phyloP scores from a whole-genome alignment of 352 stramenopile genomes.

The Phytophthora megakarya region DNA sequence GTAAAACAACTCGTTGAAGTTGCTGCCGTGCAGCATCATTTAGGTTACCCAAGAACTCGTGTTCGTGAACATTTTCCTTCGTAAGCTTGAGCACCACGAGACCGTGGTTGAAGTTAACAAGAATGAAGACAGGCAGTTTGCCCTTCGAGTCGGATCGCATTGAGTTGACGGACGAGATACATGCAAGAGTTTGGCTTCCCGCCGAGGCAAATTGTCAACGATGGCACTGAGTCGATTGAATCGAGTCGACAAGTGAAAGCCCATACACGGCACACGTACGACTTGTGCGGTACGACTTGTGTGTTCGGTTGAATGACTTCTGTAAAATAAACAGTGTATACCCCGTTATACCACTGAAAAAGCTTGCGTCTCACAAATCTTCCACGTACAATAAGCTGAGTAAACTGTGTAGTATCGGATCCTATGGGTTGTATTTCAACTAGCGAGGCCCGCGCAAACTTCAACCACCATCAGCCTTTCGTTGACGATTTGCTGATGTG shows the following conservation, averaged over 20 bases:
- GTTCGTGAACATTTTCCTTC: background rate
- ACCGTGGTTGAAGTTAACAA: constrained; percentile 35
- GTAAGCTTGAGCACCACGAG: background rate
- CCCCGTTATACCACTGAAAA: constrained; percentile 2
- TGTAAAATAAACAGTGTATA: constrained; percentile 2
- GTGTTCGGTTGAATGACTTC: no score
- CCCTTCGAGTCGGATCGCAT: constrained; percentile 4
- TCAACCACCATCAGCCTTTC: constrained; percentile 31
- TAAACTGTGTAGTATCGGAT: no score
- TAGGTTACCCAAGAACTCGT: no score
- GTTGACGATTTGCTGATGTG: constrained; percentile 27
- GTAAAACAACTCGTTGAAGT: no score
- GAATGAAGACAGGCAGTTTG: constrained; percentile 9
- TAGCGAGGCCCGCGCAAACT: constrained; percentile 19
- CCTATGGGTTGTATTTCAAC: constrained; percentile 17
- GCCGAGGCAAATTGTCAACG: no score
- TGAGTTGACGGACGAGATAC: no score
- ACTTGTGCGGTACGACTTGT: no score
- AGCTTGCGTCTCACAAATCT: constrained; percentile 7
- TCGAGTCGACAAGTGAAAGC: no score
- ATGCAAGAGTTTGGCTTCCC: no score
- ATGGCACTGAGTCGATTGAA: no score
- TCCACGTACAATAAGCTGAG: background rate
- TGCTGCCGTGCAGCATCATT: no score
- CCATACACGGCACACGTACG: no score